A percentile compares a stretch with the other conserved stretches of the same genome.
These are phyloP conservation scores for Acacia melanoxylon DNA, from an alignment of 306 rosid genomes.

Conservation along the genomic window DNA sequence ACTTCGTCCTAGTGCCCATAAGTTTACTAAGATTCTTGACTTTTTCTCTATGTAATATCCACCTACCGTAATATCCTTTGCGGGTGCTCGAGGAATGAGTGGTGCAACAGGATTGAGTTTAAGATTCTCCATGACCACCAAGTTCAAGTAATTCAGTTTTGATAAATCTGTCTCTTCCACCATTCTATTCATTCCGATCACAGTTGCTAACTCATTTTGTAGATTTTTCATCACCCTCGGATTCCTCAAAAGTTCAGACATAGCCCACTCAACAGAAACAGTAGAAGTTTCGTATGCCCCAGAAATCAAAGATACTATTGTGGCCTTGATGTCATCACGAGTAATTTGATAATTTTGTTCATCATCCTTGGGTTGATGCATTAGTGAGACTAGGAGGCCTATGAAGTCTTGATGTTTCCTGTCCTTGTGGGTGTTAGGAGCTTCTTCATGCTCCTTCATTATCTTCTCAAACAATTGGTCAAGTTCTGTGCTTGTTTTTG, in stretches of 20 bases:
- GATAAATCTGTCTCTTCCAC: slow-evolving; percentile 40
- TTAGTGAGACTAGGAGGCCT: slow-evolving; percentile 33
- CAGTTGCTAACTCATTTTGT: slow-evolving; percentile 33
- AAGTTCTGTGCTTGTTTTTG: slow-evolving; percentile 7
- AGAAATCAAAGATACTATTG: slow-evolving; percentile 38
- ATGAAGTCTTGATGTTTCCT: slow-evolving; percentile 19
- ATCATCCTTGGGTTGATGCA: slow-evolving; percentile 30
- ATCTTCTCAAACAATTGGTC: slow-evolving; percentile 39
- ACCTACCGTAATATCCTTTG: not conserved
- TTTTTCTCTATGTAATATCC: slow-evolving; percentile 33
- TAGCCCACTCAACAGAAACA: slow-evolving; percentile 19
- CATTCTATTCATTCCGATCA: slow-evolving; percentile 28
- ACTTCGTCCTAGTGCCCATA: slow-evolving; percentile 43
- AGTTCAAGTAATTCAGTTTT: slow-evolving; percentile 35
- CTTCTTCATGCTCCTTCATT: slow-evolving; percentile 32
- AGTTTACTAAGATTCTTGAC: slow-evolving; percentile 26
- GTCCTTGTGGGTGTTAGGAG: not conserved
- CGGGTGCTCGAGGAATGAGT: slow-evolving; percentile 22
- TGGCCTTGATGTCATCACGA: slow-evolving; percentile 44
- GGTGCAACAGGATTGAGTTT: slow-evolving; percentile 34
- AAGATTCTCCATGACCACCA: slow-evolving; percentile 34
- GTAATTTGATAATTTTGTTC: slow-evolving; percentile 29
- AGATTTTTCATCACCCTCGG: slow-evolving; percentile 38
- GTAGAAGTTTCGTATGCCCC: not conserved
- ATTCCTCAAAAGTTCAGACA: slow-evolving; percentile 42